Evolutionary conservation across 1,284 basidiomycete species (phyloP), one percentile per base, ranked within the genome.

Genomic region (Mixia osmundae): DNA sequence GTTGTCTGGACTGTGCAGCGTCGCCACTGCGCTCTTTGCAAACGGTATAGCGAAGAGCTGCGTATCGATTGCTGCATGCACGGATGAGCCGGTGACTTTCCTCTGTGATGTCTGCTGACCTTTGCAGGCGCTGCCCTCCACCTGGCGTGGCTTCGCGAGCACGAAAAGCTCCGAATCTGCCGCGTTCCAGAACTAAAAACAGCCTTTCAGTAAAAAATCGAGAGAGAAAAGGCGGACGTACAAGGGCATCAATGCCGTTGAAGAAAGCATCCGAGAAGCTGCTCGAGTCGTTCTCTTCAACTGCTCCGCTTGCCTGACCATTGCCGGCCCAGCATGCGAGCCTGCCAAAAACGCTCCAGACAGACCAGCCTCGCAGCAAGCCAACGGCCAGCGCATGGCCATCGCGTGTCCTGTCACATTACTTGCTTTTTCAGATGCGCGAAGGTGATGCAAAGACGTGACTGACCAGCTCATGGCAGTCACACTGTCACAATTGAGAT

Each of bases 301-400:
- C 61, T 65, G 37, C 61, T 57, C 59, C 63, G 43, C 73, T 69
- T 28, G 75, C 64, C 33, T 56, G 61, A 45, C 69, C 72, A 32
- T 69, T 79, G 57, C 75, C 71, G 18, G 64, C 69, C 60, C 70
- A 73, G 5, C 72, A 72, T 38, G 82, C 61, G 54, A 83, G 74
- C 42, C 83, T 65, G 9, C 91, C 87, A 19, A 79, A 78, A 22
- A 89, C 73, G 52, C 77, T 87, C 63, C 85, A 83, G 3, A 91
- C 66, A 0, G 74, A 77, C 77, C 85, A 91, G 3, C 83, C 87
- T 39, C 68, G 58, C 43, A 72, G 66, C 73, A 82, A 95, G 0
- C 80, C 87, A 1, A 85, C 80, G n/a, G 85, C 87, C n/a, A 97
- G 63, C 1, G 80, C 82, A 56, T 91, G 83, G 1, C 89, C 91